phyloP scores from a whole-genome alignment of 805 yeast species.

The Cyberlindnera galapagoensis region DNA sequence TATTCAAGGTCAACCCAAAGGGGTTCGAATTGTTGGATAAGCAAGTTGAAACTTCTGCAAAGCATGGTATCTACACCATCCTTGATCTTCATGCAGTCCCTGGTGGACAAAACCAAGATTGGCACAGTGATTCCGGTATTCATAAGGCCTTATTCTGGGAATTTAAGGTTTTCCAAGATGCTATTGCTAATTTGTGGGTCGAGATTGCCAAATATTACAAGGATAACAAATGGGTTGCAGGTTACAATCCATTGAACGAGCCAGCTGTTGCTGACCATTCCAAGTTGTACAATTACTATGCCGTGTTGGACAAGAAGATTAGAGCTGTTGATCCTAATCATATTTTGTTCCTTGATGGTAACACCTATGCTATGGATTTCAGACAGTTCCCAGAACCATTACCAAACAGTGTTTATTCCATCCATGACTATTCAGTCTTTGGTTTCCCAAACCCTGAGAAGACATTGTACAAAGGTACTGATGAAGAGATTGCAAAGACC shows the following conservation, averaged over 20 bases:
- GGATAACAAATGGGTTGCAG: slow-evolving; percentile 44
- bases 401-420: slow-evolving; percentile 42
- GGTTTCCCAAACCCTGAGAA: slow-evolving; percentile 38
- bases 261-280: slow-evolving; percentile 41
- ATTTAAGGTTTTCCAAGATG: slow-evolving; percentile 37
- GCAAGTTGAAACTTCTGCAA: slow-evolving; percentile 37
- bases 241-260: slow-evolving; percentile 49
- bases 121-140: slow-evolving; percentile 44
- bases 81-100: slow-evolving; percentile 45
- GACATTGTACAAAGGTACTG: slow-evolving; percentile 29
- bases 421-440: slow-evolving; percentile 39
- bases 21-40: slow-evolving; percentile 41
- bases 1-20: slow-evolving; percentile 34
- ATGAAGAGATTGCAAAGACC: slow-evolving; percentile 31
- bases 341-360: slow-evolving; percentile 42
- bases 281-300: slow-evolving; percentile 35
- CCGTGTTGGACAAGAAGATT: slow-evolving; percentile 31
- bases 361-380: slow-evolving; percentile 47
- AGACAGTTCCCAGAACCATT: slow-evolving; percentile 36
- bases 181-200: slow-evolving; percentile 37
- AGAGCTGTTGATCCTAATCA: slow-evolving; percentile 42
- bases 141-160: slow-evolving; percentile 46
- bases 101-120: slow-evolving; percentile 50
- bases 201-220: slow-evolving; percentile 39
- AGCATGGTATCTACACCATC: slow-evolving; percentile 40